phyloP scores from a whole-genome alignment of 192 early-diverging fungal species.

The Dissophora globulifera region DNA sequence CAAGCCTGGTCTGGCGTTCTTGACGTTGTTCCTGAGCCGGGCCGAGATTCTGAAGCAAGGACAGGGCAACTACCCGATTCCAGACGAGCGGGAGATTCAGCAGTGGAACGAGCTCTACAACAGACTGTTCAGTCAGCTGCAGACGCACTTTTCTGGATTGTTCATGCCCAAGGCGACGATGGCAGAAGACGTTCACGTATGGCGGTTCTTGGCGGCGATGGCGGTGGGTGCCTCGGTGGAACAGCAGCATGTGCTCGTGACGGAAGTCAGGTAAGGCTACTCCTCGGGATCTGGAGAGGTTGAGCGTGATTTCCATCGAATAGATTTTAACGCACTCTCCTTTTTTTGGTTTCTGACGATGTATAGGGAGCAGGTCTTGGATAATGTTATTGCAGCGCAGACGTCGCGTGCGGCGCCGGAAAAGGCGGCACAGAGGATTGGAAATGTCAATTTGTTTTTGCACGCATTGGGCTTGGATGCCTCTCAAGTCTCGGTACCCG shows the following conservation, averaged over 20 bases:
- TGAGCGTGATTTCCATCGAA: not conserved
- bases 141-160: constrained; percentile 77
- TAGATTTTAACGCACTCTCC: not conserved
- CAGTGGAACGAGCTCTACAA: constrained; percentile 87
- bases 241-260: constrained; percentile 92
- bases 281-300: not conserved
- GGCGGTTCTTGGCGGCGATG: constrained; percentile 98
- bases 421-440: constrained; percentile 71
- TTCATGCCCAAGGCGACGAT: constrained; percentile 74
- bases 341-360: not conserved
- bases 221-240: constrained; percentile 94
- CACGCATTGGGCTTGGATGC: constrained; percentile 96
- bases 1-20: constrained; percentile 85
- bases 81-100: constrained; percentile 62
- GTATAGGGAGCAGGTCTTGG: constrained; percentile 81
- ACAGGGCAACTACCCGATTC: constrained; percentile 61
- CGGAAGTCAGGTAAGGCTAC: constrained; percentile 80
- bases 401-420: constrained; percentile 66
- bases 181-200: constrained; percentile 90
- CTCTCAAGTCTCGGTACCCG: constrained; percentile 69
- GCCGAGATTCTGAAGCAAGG: constrained; percentile 90
- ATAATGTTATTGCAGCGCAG: constrained; percentile 75
- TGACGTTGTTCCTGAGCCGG: constrained; percentile 91
- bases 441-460: constrained; percentile 95
- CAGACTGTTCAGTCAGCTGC: constrained; percentile 81